Base-by-base conservation (phyloP, 192 early-diverging fungal species). In the Coemansia sp. region DNA sequence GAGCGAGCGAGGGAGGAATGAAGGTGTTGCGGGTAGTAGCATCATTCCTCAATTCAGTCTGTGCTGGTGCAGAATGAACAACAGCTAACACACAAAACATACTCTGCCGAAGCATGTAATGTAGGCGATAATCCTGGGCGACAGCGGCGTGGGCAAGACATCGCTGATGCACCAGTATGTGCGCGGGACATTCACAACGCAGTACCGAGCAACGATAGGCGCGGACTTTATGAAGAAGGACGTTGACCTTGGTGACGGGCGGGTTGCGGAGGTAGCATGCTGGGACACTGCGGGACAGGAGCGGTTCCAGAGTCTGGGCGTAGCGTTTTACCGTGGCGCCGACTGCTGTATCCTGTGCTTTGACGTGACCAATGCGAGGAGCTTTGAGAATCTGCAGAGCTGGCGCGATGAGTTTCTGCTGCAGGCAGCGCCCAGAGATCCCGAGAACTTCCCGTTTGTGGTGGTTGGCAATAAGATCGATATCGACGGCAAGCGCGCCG, bases 91-190 rank as follows among this genome's bases (percentile, higher is more conserved):
- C n/a, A 26, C 26, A 26, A 26, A 3, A 26, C 26, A 26, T 26
- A 26, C 26, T 3, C 26, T 26, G 3, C 26, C 3, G 10, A 44
- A 13, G 10, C 43, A 44, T 44, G 43, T 4, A 8, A 5, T 59
- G 44, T 81, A 81, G 79, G 79, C 79, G 42, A 81, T 81, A 38
- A 81, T 81, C 23, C 74, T 81, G 37, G 79, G 79, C 64, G 79
- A 81, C 70, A 81, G 90, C 69, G 94, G 92, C 72, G 96, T 98
- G 42, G 95, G 96, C 56, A 98, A 97, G 75, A 98, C 98, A 37
- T 98, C 95, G 39, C 85, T 99, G 74, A 99, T 99, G 96, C 98
- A 99, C 87, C 98, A 98, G 83, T 99, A 95, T 87, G 95, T 99
- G 23, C 95, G 96, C 80, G 92, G 93, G 59, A 95, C 92, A 75